Evolutionary conservation across 2,329 filamentous ascomycete species (phyloP), one percentile per base, ranked within the genome.

Genomic region (Paraphoma sp.): DNA sequence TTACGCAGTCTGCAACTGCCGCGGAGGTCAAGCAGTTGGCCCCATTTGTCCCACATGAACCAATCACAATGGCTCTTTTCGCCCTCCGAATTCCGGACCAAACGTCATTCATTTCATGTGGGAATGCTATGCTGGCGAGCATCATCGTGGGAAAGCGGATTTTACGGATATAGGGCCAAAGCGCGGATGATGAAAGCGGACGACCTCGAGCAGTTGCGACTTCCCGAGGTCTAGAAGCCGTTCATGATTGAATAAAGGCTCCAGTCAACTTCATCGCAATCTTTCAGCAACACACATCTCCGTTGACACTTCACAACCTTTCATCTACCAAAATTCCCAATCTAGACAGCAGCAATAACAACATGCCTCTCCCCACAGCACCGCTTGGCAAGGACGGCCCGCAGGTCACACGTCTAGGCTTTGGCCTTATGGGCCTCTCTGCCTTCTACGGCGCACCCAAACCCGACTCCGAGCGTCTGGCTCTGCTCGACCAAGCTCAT

Each of bases 381-480:
- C 78, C 78, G 40, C 76, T 87, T 12, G 84, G 84, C 57, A 81
- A 80, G 57, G 77, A 82, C 62, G 84, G 84, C 14, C 83, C 83
- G 0, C 64, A 79, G 17, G 81, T 87, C 31, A 78, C 80, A 3
- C 76, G 78, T 8, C 63, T 86, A 7, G 84, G 85, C 10, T 80
- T 85, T 31, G 84, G 85, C 14, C 72, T 82, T 18, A 86, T 87
- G 84, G 83, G 83, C 3, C 58, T 82, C 40, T 72, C 60, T 44
- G 69, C 72, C 45, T 81, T 80, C 67, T 84, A 85, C 59, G 82
- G 82, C 48, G 56, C 64, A n/a, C 65, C 75, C 5, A 81, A 80
- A 48, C 77, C 82, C 2, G 83, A 86, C 30, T 70, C 78, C 18
- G 81, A 85, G 56, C 80, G 82, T 2, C 76, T 86, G 54, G 77